Percentiles rank a stretch among this genome's conserved stretches.
These are phyloP conservation scores for Monosporascus sp. DNA, from an alignment of 2,329 filamentous ascomycete species.

Conservation along the genomic window DNA sequence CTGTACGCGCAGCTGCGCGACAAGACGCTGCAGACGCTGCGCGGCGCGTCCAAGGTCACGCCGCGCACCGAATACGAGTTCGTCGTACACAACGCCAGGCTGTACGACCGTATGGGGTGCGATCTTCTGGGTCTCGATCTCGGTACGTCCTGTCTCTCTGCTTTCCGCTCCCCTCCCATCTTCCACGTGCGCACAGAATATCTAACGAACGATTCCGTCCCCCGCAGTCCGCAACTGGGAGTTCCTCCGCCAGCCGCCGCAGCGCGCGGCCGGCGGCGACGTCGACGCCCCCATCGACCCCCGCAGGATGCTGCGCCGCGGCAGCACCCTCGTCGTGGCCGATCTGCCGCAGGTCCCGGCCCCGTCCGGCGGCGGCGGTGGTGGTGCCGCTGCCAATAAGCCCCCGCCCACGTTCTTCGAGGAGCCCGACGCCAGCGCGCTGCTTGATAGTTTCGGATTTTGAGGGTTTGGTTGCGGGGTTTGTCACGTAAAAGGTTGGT, in stretches of 20 bases:
- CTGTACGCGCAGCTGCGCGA: constrained; percentile 82
- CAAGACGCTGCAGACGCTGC: constrained; percentile 74
- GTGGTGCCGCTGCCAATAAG: constrained; percentile 27
- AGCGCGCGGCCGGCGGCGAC: constrained; percentile 33
- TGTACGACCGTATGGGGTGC: constrained; percentile 90
- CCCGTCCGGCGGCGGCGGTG: constrained; percentile 27
- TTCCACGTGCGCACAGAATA: not conserved
- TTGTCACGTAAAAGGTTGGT: no score
- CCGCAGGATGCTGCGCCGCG: constrained; percentile 61
- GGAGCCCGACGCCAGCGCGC: constrained; percentile 83
- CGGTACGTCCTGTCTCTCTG: constrained; percentile 44
- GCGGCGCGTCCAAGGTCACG: constrained; percentile 76
- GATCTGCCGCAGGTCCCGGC: constrained; percentile 48
- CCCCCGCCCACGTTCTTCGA: constrained; percentile 73
- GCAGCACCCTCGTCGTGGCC: constrained; percentile 74
- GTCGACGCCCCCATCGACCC: constrained; percentile 51
- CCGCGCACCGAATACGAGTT: constrained; percentile 83
- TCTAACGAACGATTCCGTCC: not conserved
- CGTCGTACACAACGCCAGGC: constrained; percentile 74
- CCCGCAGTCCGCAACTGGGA: constrained; percentile 70
- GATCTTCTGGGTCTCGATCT: constrained; percentile 84
- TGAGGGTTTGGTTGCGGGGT: constrained; percentile 30
- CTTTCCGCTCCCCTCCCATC: constrained; percentile 8
- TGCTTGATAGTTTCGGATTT: constrained; percentile 92
- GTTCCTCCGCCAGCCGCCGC: constrained; percentile 52